phyloP scores from a whole-genome alignment of 805 yeast species.

The Cyberlindnera nakhonratchasimensis region DNA sequence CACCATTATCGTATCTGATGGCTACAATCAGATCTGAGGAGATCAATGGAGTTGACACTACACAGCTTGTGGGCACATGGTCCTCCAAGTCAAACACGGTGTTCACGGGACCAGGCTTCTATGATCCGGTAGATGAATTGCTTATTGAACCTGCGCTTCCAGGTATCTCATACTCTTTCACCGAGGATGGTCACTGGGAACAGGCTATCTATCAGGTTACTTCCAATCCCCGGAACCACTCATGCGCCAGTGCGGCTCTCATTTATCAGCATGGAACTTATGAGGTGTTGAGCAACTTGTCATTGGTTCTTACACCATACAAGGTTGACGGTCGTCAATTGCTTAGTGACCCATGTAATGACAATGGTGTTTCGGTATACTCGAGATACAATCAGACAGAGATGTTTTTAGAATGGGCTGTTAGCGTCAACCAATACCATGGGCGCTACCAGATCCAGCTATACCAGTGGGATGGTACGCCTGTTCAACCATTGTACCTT shows the following conservation, averaged over 20 bases:
- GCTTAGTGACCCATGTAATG: conserved; percentile 82
- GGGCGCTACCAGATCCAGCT: conserved; percentile 78
- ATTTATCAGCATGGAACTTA: conserved; percentile 90
- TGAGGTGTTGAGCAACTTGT: conserved; percentile 57
- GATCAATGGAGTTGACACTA: conserved; percentile 13
- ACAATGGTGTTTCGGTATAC: conserved; percentile 56
- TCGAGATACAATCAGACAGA: conserved; percentile 69
- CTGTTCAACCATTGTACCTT: conserved; percentile 82
- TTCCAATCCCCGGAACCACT: conserved; percentile 67
- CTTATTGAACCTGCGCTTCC: conserved; percentile 94
- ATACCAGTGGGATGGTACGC: conserved; percentile 74
- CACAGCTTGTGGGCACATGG: conserved; percentile 82
- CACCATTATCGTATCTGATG: background rate
- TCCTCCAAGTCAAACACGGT: conserved; percentile 89
- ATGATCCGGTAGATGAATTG: conserved; percentile 93
- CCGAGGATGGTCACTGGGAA: conserved; percentile 88
- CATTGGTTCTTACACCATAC: conserved; percentile 67
- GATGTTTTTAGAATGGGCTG: conserved; percentile 51
- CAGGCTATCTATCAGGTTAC: conserved; percentile 81
- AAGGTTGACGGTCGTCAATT: conserved; percentile 91
- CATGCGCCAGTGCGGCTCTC: conserved; percentile 79
- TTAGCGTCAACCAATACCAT: conserved; percentile 70
- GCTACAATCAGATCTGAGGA: conserved; percentile 2
- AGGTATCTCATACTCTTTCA: conserved; percentile 89
- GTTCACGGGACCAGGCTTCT: conserved; percentile 94